phyloP scores from a whole-genome alignment of 345 rosid genomes.

The Leavenworthia alabamica region DNA sequence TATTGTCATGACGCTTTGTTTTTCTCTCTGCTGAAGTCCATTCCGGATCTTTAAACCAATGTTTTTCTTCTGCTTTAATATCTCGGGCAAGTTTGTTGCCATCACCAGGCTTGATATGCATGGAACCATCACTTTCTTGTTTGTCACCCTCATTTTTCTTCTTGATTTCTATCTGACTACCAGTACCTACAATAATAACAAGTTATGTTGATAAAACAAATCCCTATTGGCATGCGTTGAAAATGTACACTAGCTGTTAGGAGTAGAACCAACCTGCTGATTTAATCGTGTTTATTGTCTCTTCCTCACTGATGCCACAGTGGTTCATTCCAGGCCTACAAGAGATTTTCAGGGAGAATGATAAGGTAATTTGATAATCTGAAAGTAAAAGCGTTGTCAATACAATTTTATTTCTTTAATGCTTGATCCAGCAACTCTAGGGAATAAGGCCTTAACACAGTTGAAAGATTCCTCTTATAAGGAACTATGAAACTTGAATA shows the following conservation, averaged over 20 bases:
- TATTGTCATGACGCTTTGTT: slow-evolving; percentile 23
- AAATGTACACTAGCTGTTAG: slow-evolving; percentile 9
- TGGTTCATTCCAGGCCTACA: slow-evolving; percentile 34
- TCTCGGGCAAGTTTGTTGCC: slow-evolving; percentile 30
- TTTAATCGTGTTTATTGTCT: slow-evolving; percentile 15
- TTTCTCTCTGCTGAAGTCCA: slow-evolving; percentile 20
- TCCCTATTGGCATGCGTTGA: neutral
- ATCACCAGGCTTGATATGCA: slow-evolving; percentile 39
- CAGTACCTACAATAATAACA: slow-evolving; percentile 32
- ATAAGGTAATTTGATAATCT: neutral
- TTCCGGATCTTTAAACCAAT: slow-evolving; percentile 10
- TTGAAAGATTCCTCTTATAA: neutral
- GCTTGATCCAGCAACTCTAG: neutral
- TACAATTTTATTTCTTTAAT: neutral
- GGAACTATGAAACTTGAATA: neutral
- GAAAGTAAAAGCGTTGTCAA: slow-evolving; percentile 6
- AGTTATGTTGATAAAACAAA: neutral
- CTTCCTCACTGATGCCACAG: slow-evolving; percentile 28
- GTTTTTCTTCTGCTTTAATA: slow-evolving; percentile 30
- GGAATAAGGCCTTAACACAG: neutral
- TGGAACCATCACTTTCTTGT: slow-evolving; percentile 30
- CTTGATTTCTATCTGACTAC: slow-evolving; percentile 33
- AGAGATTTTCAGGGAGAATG: slow-evolving; percentile 15
- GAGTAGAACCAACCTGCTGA: slow-evolving; percentile 14
- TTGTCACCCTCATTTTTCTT: slow-evolving; percentile 41